Base-by-base conservation (phyloP, 352 stramenopile species). In the Discostella stelligera region DNA sequence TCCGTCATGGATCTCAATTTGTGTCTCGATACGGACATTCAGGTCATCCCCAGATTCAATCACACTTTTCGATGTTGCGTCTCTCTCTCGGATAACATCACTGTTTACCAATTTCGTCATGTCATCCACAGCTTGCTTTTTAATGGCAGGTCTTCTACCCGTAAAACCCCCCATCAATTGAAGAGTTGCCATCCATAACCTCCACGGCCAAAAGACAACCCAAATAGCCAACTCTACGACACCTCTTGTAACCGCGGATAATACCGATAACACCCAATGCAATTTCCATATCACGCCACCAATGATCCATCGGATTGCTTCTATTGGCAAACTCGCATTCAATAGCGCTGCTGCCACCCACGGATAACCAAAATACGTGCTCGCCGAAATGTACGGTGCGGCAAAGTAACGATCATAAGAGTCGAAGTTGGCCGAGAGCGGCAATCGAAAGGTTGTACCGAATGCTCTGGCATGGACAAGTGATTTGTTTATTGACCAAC, bases 401-500 rank as follows among this genome's bases (percentile, higher is more conserved):
- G 53, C 74, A 13, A 68, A 71, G 64, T 89, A 66, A 58, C 71
- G 60, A 74, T 92, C 86, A 18, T 75, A 89, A 11, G 61, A 78
- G 37, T 85, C 76, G 63, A 90, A 87, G 48, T 90, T 89, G 14
- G 59, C 66, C 0, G 82, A 86, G 0, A 92, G 39, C 2, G 86
- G 86, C 21, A 90, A 14, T 18, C 86, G 61, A 71, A 92, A 67
- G 0, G 79, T 59, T 0, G 87, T 44, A 25, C 86, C 86, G 56
- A 82, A 66, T 25, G 69, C 78, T 50, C 63, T 54, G 21, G 49
- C 52, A 44, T 74, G 81, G 10, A 89, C 30, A 0, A 92, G 66
- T 11, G 81, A 88, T 76, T 92, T 92, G 55, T 81, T 84, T 21
- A 92, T 68, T 0, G 72, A 74, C 25, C 80, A 74, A 5, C 81